phyloP scores from a whole-genome alignment of 31 red algal genomes.

The Odonthalia washingtoniensis region DNA sequence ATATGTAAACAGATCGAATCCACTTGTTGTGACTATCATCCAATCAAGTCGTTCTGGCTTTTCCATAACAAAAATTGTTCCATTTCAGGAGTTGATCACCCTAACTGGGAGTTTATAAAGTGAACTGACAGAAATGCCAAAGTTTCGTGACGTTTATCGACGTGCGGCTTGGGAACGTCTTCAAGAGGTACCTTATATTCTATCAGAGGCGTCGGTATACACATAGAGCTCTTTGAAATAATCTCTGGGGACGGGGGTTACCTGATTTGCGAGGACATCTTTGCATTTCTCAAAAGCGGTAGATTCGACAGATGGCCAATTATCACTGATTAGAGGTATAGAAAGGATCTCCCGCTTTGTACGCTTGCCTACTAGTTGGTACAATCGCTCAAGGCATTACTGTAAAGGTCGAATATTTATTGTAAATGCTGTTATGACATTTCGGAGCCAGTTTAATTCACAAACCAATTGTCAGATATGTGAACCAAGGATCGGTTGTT shows the following conservation, averaged over 20 bases:
- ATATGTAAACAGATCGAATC: not conserved
- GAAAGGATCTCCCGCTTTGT: not conserved
- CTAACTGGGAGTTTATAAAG: not conserved
- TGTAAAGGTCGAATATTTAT: not conserved
- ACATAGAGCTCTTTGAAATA: not conserved
- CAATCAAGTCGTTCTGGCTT: not conserved
- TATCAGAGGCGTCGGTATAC: conserved; percentile 25
- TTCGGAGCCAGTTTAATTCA: not conserved
- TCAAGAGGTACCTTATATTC: conserved; percentile 10
- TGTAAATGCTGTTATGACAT: not conserved
- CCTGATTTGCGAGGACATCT: not conserved
- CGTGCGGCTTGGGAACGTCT: not conserved
- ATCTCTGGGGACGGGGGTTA: not conserved
- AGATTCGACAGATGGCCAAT: not conserved
- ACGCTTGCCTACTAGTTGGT: not conserved
- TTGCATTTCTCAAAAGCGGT: not conserved
- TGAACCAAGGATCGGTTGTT: not conserved
- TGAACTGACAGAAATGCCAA: not conserved
- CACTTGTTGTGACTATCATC: not conserved
- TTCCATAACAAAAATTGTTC: not conserved
- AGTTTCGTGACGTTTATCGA: not conserved
- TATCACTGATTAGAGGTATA: not conserved
- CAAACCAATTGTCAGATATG: conserved; percentile 5
- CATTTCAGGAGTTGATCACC: not conserved
- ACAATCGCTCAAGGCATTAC: not conserved